Conservation (phyloP, 495 filamentous ascomycete species). For the Penicillium canescens region DNA sequence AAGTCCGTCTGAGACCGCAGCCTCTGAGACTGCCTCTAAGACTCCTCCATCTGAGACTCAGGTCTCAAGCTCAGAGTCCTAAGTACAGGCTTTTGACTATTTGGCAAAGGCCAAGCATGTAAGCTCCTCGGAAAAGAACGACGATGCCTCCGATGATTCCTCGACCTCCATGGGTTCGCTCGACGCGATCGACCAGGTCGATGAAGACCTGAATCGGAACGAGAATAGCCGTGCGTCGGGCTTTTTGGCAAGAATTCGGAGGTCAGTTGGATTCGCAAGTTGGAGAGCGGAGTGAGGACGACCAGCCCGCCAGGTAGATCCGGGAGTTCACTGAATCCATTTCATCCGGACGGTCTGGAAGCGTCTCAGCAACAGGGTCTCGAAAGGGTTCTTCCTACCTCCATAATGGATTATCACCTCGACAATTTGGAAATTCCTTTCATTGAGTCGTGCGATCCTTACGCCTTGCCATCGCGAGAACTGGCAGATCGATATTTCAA, state of each 20-base stretch:
- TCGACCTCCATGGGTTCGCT: slow-evolving; percentile 54
- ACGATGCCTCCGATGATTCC: slow-evolving; percentile 20
- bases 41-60: neutral
- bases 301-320: neutral
- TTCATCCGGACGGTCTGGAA: neutral
- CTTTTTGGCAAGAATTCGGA: slow-evolving; percentile 66
- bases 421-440: slow-evolving; percentile 52
- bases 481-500: slow-evolving; percentile 54
- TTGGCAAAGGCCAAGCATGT: slow-evolving; percentile 5
- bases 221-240: slow-evolving; percentile 51
- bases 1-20: slow-evolving; percentile 10
- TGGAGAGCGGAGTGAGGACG: slow-evolving; percentile 29
- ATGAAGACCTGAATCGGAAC: slow-evolving; percentile 58
- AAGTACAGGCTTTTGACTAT: slow-evolving; percentile 1
- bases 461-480: slow-evolving; percentile 48
- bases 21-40: neutral
- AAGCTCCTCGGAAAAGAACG: neutral
- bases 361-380: neutral
- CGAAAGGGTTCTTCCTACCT: slow-evolving; percentile 22
- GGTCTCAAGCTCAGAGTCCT: neutral
- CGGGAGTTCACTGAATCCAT: neutral
- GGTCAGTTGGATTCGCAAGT: slow-evolving; percentile 57
- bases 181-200: slow-evolving; percentile 56
- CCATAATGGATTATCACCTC: slow-evolving; percentile 54
- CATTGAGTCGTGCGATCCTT: slow-evolving; percentile 44